Conservation (phyloP, 352 stramenopile species). For the Pythium sp. region DNA sequence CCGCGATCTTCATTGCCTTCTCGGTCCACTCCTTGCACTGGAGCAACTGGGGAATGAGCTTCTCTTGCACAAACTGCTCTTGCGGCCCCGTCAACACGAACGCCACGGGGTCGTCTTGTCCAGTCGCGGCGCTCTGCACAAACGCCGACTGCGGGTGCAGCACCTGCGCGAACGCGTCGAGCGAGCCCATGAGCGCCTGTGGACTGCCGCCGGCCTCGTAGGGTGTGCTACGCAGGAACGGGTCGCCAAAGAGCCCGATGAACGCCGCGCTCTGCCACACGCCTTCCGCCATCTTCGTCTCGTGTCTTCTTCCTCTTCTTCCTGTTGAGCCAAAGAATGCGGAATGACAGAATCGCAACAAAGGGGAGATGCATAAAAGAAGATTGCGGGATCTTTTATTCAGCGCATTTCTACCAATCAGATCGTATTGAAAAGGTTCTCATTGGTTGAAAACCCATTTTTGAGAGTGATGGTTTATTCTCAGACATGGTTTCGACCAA, state of each 20-base stretch:
- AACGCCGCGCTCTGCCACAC: constrained; percentile 69
- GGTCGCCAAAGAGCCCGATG: constrained; percentile 76
- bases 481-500: constrained; percentile 1
- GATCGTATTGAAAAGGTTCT: background rate
- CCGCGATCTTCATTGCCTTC: constrained; percentile 53
- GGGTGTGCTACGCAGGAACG: constrained; percentile 71
- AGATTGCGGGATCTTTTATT: background rate
- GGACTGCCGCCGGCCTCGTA: constrained; percentile 74
- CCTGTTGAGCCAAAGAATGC: background rate
- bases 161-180: constrained; percentile 38
- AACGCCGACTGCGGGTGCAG: constrained; percentile 29
- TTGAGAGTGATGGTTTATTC: constrained; percentile 8
- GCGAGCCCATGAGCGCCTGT: constrained; percentile 53
- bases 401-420: background rate
- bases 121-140: background rate
- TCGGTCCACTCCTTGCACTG: constrained; percentile 53
- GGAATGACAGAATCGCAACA: background rate
- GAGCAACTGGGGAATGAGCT: constrained; percentile 50
- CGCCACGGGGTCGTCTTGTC: constrained; percentile 30
- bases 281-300: constrained; percentile 19
- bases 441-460: background rate
- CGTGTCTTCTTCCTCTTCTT: background rate
- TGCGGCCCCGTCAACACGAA: constrained; percentile 56
- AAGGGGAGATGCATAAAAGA: constrained; percentile 2
- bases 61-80: constrained; percentile 43